Percentiles rank a stretch among this genome's conserved stretches.
Evolutionary conservation across 2,329 filamentous ascomycete species (phyloP).

Genomic region (Sarocladiaceae sp.): DNA sequence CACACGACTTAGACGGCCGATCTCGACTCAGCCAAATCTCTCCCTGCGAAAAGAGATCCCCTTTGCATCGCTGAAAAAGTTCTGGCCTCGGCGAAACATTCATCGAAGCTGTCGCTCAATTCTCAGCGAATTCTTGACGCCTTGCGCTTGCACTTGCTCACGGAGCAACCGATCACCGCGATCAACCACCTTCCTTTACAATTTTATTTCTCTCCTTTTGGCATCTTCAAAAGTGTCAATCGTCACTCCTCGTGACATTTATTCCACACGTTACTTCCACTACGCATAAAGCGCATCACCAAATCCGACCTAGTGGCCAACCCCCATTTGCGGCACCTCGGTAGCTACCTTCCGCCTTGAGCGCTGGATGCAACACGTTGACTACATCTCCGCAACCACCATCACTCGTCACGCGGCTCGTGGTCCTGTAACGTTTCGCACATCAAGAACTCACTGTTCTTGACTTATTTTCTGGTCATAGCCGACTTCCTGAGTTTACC

Average conservation of each 20-base stretch:
- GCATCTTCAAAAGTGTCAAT: background rate
- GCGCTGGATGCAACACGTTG: slow-evolving; percentile 11
- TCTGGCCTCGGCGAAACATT: slow-evolving; percentile 5
- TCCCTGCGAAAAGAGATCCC: background rate
- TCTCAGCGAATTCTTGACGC: background rate
- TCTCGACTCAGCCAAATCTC: background rate
- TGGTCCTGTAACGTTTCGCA: slow-evolving; percentile 12
- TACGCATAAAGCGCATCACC: slow-evolving; percentile 5
- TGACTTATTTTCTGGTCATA: slow-evolving; percentile 10
- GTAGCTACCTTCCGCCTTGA: slow-evolving; percentile 15
- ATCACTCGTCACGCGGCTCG: background rate
- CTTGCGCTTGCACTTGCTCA: slow-evolving; percentile 1
- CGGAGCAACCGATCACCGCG: slow-evolving; percentile 2
- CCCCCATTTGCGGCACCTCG: slow-evolving; percentile 11
- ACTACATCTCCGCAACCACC: slow-evolving; percentile 2
- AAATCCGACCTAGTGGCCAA: slow-evolving; percentile 5
- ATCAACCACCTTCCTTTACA: background rate
- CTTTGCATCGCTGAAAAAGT: background rate
- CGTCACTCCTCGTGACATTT: too few species aligned
- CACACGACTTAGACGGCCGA: background rate
- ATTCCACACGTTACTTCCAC: too few species aligned
- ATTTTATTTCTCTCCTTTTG: background rate
- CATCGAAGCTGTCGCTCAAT: background rate
- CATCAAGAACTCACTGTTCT: background rate
- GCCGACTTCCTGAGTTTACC: too few species aligned